These are phyloP conservation scores for Scheffersomyces quercinus DNA, from an alignment of 1,139 yeast genomes.

Conservation along the genomic window DNA sequence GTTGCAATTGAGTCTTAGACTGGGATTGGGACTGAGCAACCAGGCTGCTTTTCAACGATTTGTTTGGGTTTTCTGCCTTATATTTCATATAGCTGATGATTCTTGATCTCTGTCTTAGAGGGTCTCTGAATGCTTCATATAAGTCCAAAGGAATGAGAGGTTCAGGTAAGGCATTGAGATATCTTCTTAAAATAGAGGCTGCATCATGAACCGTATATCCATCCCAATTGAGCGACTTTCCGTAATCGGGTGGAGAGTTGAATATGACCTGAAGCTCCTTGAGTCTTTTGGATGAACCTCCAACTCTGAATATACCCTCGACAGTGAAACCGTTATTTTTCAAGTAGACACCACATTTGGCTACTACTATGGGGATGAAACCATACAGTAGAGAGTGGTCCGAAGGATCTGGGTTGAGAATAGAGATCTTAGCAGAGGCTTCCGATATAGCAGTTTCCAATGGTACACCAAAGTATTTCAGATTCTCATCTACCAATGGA, in stretches of 20 bases:
- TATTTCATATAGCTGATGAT: constrained; percentile 64
- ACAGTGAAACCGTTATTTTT: constrained; percentile 74
- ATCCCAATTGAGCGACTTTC: constrained; percentile 85
- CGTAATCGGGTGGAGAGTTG: constrained; percentile 86
- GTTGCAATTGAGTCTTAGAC: constrained; percentile 1
- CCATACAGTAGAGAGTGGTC: constrained; percentile 71
- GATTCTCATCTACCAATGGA: constrained; percentile 47
- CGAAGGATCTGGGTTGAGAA: constrained; percentile 49
- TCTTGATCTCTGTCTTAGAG: constrained; percentile 61
- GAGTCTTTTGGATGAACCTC: constrained; percentile 87
- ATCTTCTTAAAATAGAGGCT: constrained; percentile 84
- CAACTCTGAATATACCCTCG: constrained; percentile 92
- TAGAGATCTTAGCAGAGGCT: constrained; percentile 75
- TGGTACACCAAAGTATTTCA: constrained; percentile 82
- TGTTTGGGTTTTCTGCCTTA: constrained; percentile 47
- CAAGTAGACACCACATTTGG: constrained; percentile 86
- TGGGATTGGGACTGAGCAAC: constrained; percentile 1
- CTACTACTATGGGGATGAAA: constrained; percentile 84
- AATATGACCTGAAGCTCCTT: constrained; percentile 82
- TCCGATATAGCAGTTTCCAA: constrained; percentile 67
- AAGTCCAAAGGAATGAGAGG: constrained; percentile 81
- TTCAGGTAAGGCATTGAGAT: constrained; percentile 84
- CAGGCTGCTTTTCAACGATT: constrained; percentile 7
- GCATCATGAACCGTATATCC: constrained; percentile 98
- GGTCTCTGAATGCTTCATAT: constrained; percentile 80